Percentiles rank a stretch among this genome's conserved stretches.
Conservation (phyloP, 2,329 filamentous ascomycete genomes). For the Venturia nashicola region DNA sequence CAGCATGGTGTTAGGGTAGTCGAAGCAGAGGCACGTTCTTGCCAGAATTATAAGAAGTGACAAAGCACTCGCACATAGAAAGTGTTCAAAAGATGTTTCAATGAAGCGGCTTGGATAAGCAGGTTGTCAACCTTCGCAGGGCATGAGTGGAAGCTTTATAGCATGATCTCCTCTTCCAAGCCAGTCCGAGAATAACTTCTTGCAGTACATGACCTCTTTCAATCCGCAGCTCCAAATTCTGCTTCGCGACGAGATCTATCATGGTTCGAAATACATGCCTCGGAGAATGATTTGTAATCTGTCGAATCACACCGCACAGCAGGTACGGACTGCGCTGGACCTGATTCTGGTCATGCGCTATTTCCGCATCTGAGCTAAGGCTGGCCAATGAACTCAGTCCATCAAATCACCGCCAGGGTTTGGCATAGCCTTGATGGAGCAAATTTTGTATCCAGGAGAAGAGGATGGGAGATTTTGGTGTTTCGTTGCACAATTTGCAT, state of each 20-base stretch:
- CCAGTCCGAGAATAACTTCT: neutral
- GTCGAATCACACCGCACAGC: neutral
- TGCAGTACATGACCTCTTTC: neutral
- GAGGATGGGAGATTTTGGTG: neutral
- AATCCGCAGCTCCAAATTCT: neutral
- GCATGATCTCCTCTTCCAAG: neutral
- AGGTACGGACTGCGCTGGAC: neutral
- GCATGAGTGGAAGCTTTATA: neutral
- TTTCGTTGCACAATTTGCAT: neutral
- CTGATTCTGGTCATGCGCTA: neutral
- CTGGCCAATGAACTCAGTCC: neutral
- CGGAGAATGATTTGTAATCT: neutral
- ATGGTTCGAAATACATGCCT: neutral
- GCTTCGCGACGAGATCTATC: neutral
- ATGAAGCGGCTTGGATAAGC: no score
- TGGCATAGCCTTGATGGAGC: neutral
- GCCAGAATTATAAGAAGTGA: no score
- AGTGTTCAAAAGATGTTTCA: no score
- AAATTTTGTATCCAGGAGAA: neutral
- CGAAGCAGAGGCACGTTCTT: no score
- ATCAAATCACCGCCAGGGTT: neutral
- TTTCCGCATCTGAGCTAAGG: neutral
- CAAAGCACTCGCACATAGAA: no score
- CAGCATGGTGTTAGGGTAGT: neutral
- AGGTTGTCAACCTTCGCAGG: no score